These are phyloP conservation scores for Pelargonium exstipulatum DNA, from an alignment of 441 rosid species.

Conservation along the genomic window DNA sequence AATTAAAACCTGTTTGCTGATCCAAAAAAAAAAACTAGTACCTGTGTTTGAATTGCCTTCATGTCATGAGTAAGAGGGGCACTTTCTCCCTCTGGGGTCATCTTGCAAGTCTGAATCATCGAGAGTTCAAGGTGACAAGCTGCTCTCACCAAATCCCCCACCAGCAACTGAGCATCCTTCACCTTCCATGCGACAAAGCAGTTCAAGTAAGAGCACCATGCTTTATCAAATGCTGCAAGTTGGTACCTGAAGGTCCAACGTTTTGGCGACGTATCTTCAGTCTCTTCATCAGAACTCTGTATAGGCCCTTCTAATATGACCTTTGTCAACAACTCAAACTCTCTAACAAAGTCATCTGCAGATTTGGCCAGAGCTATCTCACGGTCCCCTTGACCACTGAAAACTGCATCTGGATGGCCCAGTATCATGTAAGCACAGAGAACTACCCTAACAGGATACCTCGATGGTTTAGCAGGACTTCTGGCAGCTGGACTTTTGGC, in stretches of 20 bases:
- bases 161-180: constrained; percentile 80
- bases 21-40: constrained; percentile 8
- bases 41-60: constrained; percentile 87
- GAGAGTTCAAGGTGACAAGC: constrained; percentile 99
- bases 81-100: constrained; percentile 53
- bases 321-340: constrained; percentile 66
- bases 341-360: constrained; percentile 53
- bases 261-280: constrained; percentile 34
- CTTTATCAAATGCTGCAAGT: constrained; percentile 70
- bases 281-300: constrained; percentile 47
- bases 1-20: no score
- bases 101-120: constrained; percentile 82
- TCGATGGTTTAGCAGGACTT: constrained; percentile 37
- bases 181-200: constrained; percentile 94
- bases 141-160: constrained; percentile 88
- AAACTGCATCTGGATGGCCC: constrained; percentile 94
- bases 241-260: constrained; percentile 70
- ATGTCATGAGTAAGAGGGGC: constrained; percentile 63
- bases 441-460: constrained; percentile 81
- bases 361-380: constrained; percentile 67
- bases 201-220: constrained; percentile 76
- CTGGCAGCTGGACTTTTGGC: constrained; percentile 29
- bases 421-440: constrained; percentile 90
- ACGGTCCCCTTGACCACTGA: constrained; percentile 76
- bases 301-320: constrained; percentile 69